A percentile compares a stretch with the other conserved stretches of the same genome.
phyloP scores from a whole-genome alignment of 2,329 filamentous ascomycete species.

The Penicillium digitatum region DNA sequence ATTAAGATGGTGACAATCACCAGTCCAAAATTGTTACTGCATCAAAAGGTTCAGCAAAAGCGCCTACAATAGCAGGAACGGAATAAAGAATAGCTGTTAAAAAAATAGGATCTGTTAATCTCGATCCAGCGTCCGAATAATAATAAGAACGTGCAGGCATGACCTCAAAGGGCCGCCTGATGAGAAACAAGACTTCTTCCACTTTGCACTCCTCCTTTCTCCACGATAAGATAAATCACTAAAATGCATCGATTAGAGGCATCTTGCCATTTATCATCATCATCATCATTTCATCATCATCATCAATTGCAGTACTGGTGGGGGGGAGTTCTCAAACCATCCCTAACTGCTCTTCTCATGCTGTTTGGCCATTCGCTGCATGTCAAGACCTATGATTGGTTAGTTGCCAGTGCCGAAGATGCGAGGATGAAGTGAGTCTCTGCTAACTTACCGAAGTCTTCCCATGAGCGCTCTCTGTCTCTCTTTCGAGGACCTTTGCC shows the following conservation, averaged over 20 bases:
- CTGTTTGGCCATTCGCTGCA: constrained; percentile 86
- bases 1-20: not conserved
- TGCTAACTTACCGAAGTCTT: constrained; percentile 74
- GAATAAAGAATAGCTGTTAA: not conserved
- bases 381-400: constrained; percentile 66
- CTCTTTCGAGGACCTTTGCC: constrained; percentile 78
- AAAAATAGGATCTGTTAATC: not conserved
- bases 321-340: not conserved
- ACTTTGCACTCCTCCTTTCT: not conserved
- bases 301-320: not conserved
- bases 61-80: not conserved
- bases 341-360: constrained; percentile 78
- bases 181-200: not conserved
- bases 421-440: not conserved
- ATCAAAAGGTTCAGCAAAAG: not conserved
- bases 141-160: not conserved
- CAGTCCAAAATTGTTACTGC: not conserved
- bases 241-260: not conserved
- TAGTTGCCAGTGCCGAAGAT: constrained; percentile 39
- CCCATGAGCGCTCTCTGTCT: constrained; percentile 73
- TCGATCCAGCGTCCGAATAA: not conserved
- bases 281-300: not conserved
- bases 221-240: not conserved
- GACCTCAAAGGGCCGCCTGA: not conserved
- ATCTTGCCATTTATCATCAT: not conserved